Base-by-base conservation (phyloP, 768 basidiomycete species). In the Phanerodontia chrysosporium region DNA sequence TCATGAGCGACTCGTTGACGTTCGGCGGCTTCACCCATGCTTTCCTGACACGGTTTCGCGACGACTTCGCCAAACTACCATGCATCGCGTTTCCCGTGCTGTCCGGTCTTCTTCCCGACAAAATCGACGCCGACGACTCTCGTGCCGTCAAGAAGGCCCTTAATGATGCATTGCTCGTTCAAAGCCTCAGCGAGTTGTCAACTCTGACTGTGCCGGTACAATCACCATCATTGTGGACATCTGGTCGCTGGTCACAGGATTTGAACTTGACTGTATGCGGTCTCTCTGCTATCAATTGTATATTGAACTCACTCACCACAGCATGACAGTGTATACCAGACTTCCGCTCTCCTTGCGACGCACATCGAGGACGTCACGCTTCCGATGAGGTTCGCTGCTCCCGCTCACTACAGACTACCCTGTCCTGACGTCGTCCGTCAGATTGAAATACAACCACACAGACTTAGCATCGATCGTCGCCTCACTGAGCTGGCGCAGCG, bases 21-120 rank as follows among this genome's bases (percentile, higher is more conserved):
- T 92, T 91, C 62, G 90, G 89, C 2, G 79, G 83, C 8, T 90
- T 92, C 67, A 79, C 80, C 8, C 61, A 78, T 53, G 75, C 83
- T 2, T 78, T 92, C 49, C 72, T 92, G 44, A 75, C 78, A 4
- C 69, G 79, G 4, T 79, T 89, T 62, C 81, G 83, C 18, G 90
- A 92, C 62, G 89, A 92, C 62, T 81, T 83, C 63, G 69, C 76
- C 5, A 91, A 89, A 66, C 67, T 82, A n/a, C 78, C 88, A 6
- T 74, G 78, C 25, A 63, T 90, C 45, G 69, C 77, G 1, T 83
- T 88, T 55, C 78, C 86, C 21, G 65, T 89, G 14, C 73, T 90
- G 51, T 87, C 87, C 22, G 72, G 72, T 58, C 68, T 69, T 36
- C 61, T 71, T 29, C 75, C 78, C 0, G 62, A 62, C 27, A 56